Percentiles rank a stretch among this genome's conserved stretches.
Conservation (phyloP, 495 filamentous ascomycete species). For the Lophiotrema nucula region DNA sequence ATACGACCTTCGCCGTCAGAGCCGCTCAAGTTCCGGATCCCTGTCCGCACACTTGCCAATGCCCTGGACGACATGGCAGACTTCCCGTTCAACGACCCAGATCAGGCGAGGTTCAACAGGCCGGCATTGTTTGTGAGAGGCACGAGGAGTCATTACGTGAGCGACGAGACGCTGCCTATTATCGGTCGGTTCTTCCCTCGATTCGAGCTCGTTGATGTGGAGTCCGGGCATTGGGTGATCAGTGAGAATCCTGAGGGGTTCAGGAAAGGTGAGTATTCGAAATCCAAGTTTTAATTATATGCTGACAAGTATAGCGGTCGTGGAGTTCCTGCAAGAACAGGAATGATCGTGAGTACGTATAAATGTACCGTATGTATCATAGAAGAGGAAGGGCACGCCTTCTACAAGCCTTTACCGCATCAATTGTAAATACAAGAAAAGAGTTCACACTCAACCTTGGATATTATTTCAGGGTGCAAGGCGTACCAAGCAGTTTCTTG, state of each 20-base stretch:
- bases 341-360: no score
- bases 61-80: constrained; percentile 70
- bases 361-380: no score
- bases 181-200: constrained; percentile 88
- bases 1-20: constrained; percentile 50
- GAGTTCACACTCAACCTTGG: no score
- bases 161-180: constrained; percentile 80
- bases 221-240: constrained; percentile 92
- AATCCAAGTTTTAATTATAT: background rate
- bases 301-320: constrained; percentile 35
- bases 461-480: no score
- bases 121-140: constrained; percentile 83
- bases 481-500: no score
- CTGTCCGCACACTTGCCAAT: constrained; percentile 55
- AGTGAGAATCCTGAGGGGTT: constrained; percentile 90
- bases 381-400: no score
- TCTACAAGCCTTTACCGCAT: no score
- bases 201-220: constrained; percentile 76
- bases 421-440: no score
- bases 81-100: constrained; percentile 76
- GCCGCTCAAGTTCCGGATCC: constrained; percentile 58
- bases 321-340: constrained; percentile 25
- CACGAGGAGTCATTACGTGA: constrained; percentile 78
- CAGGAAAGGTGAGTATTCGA: constrained; percentile 61
- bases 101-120: constrained; percentile 62